phyloP scores from a whole-genome alignment of 2,329 filamentous ascomycete genomes.

The Delphinella strobiligena region DNA sequence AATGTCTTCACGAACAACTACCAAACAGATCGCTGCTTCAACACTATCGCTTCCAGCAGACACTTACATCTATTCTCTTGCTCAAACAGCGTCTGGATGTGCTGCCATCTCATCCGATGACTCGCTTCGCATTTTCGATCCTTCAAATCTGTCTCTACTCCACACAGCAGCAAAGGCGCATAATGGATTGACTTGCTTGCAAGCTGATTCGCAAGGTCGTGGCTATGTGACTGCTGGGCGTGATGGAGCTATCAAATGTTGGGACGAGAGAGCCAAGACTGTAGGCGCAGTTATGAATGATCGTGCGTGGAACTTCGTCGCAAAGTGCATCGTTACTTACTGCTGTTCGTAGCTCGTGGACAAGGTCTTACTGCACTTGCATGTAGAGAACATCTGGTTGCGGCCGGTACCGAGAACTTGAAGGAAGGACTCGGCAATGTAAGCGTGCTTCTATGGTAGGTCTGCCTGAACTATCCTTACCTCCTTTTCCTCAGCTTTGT shows the following conservation, averaged over 20 bases:
- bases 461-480: too few species aligned
- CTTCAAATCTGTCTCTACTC: conserved; percentile 41
- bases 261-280: conserved; percentile 46
- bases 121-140: conserved; percentile 54
- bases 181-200: conserved; percentile 51
- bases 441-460: conserved; percentile 20
- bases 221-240: conserved; percentile 58
- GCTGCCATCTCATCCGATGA: conserved; percentile 60
- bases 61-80: conserved; percentile 48
- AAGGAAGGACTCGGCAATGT: conserved; percentile 27
- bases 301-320: conserved; percentile 3
- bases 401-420: conserved; percentile 54
- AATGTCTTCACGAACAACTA: conserved; percentile 1
- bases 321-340: not conserved
- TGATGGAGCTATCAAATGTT: conserved; percentile 54
- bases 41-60: conserved; percentile 9
- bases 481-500: too few species aligned
- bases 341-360: conserved; percentile 16
- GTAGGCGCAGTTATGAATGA: conserved; percentile 17
- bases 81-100: conserved; percentile 27
- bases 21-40: conserved; percentile 5
- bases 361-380: conserved; percentile 54
- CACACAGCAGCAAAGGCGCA: conserved; percentile 35
- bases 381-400: conserved; percentile 49
- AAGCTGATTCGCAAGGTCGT: conserved; percentile 25